Percentiles rank a stretch among this genome's conserved stretches.
These are phyloP conservation scores for Boletellus deceptivus DNA, from an alignment of 1,284 basidiomycete species.

Conservation along the genomic window DNA sequence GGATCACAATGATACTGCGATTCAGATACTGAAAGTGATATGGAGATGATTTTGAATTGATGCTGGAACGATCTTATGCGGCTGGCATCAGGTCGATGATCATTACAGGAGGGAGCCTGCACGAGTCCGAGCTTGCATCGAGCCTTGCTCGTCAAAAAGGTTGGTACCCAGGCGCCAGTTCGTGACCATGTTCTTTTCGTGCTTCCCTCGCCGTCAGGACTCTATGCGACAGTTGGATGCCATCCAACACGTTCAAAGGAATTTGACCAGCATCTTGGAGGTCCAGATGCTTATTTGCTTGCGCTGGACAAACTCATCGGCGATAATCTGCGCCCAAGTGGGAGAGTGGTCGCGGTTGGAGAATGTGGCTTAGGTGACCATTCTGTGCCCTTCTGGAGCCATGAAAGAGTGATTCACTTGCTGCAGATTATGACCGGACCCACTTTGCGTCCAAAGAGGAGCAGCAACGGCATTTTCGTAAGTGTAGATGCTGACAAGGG, in stretches of 20 bases:
- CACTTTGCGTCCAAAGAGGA: conserved; percentile 66
- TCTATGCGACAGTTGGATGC: conserved; percentile 81
- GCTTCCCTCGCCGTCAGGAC: conserved; percentile 37
- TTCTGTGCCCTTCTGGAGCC: background rate
- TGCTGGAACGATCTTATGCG: conserved; percentile 58
- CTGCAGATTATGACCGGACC: conserved; percentile 79
- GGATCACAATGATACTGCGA: background rate
- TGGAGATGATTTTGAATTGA: conserved; percentile 65
- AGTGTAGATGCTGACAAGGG: conserved; percentile 15
- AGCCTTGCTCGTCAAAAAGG: conserved; percentile 60
- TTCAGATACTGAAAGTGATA: background rate
- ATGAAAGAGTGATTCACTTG: conserved; percentile 1
- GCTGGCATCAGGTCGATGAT: conserved; percentile 79
- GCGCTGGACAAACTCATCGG: conserved; percentile 59
- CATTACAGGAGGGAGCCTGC: conserved; percentile 76
- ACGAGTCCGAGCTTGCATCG: conserved; percentile 65
- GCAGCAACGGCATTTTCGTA: conserved; percentile 71
- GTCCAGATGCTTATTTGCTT: conserved; percentile 64
- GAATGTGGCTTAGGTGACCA: conserved; percentile 82
- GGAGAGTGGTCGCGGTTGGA: conserved; percentile 74
- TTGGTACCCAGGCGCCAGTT: conserved; percentile 26
- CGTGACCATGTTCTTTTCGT: background rate
- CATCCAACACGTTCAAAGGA: conserved; percentile 85
- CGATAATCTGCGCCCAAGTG: conserved; percentile 52
- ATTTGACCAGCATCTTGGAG: conserved; percentile 62